A percentile compares a stretch with the other conserved stretches of the same genome.
These are phyloP conservation scores for Penicillium sp. DNA, from an alignment of 2,329 filamentous ascomycete species.

Conservation along the genomic window DNA sequence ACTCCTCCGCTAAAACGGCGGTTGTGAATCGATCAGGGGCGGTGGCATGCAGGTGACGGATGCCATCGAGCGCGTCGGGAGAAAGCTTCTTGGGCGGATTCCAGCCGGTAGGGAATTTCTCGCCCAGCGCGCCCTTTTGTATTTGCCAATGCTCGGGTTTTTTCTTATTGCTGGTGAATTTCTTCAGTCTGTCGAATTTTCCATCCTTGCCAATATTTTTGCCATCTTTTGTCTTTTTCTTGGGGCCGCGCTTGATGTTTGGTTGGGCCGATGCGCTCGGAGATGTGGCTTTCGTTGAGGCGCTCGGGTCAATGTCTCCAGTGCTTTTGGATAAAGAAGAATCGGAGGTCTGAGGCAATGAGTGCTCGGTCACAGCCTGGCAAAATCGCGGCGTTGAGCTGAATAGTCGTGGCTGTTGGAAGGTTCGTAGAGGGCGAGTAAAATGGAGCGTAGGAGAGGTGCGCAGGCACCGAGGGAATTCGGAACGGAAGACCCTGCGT, in stretches of 20 bases:
- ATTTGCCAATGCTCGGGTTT: slow-evolving; percentile 63
- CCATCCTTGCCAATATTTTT: slow-evolving; percentile 8
- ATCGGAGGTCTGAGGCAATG: background rate
- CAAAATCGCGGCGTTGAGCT: slow-evolving; percentile 2
- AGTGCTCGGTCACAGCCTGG: slow-evolving; percentile 3
- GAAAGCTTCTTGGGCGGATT: slow-evolving; percentile 80
- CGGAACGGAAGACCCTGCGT: slow-evolving; percentile 24
- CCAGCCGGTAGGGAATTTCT: slow-evolving; percentile 80
- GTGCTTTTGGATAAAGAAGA: background rate
- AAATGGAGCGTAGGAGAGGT: slow-evolving; percentile 1
- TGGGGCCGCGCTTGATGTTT: background rate
- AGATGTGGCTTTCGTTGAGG: background rate
- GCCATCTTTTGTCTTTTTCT: background rate
- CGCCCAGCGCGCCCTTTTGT: slow-evolving; percentile 70
- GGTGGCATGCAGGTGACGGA: slow-evolving; percentile 75
- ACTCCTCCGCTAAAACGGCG: slow-evolving; percentile 68
- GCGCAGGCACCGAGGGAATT: slow-evolving; percentile 17
- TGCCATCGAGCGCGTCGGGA: slow-evolving; percentile 86
- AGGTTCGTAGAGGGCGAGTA: slow-evolving; percentile 3
- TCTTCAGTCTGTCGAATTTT: slow-evolving; percentile 7
- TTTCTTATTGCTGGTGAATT: slow-evolving; percentile 20
- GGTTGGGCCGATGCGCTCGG: background rate
- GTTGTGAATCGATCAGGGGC: slow-evolving; percentile 78
- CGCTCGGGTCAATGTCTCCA: background rate
- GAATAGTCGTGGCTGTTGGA: slow-evolving; percentile 11